phyloP scores from a whole-genome alignment of 345 rosid species.

The Gossypium mustelinum region DNA sequence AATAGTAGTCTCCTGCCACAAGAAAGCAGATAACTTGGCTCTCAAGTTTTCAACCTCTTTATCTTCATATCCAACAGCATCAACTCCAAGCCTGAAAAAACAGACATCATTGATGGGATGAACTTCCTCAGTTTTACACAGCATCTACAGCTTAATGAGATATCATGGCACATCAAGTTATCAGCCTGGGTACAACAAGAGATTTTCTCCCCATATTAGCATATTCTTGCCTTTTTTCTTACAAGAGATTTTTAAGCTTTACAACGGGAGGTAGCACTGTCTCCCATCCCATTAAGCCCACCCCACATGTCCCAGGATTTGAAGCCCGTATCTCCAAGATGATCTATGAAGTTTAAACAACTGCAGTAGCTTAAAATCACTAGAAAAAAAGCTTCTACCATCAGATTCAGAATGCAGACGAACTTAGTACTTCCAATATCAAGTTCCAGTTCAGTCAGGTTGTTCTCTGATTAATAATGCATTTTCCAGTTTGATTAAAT shows the following conservation, averaged over 20 bases:
- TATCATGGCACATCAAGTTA: not conserved
- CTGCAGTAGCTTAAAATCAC: not conserved
- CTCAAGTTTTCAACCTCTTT: constrained; percentile 42
- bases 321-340: too few species aligned
- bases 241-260: too few species aligned
- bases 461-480: not conserved
- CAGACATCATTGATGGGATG: not conserved
- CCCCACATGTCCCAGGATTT: not conserved
- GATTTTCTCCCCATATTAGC: not conserved
- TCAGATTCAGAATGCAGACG: not conserved
- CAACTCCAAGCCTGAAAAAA: constrained; percentile 58
- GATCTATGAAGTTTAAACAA: not conserved
- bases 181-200: not conserved
- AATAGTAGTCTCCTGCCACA: constrained; percentile 33
- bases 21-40: constrained; percentile 39
- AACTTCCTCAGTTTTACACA: not conserved
- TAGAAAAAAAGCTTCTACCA: not conserved
- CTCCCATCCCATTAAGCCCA: too few species aligned
- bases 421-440: too few species aligned
- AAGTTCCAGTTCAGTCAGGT: not conserved
- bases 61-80: constrained; percentile 50
- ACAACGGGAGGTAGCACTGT: too few species aligned
- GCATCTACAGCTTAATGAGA: not conserved
- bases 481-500: not conserved
- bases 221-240: not conserved